These are phyloP conservation scores for Cercospora berteroae DNA, from an alignment of 2,329 filamentous ascomycete genomes.

Conservation along the genomic window DNA sequence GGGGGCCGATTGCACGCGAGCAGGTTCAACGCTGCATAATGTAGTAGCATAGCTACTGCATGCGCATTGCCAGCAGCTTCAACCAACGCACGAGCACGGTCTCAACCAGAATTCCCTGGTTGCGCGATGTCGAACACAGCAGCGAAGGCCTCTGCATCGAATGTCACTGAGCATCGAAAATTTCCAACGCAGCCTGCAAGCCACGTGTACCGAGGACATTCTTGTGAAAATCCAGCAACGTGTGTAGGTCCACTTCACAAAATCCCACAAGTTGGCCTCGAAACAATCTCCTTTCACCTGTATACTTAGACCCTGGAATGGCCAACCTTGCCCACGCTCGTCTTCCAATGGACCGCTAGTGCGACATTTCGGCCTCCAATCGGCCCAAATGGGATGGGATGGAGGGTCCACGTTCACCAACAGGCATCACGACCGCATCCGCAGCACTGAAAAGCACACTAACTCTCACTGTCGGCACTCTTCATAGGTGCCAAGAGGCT, in stretches of 20 bases:
- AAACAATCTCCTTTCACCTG: neutral
- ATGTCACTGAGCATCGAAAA: neutral
- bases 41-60: neutral
- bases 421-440: constrained; percentile 2
- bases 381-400: constrained; percentile 18
- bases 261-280: neutral
- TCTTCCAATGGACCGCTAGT: constrained; percentile 17
- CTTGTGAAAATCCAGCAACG: neutral
- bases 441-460: neutral
- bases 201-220: neutral
- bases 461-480: neutral
- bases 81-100: neutral
- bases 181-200: neutral
- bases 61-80: neutral
- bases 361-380: constrained; percentile 17
- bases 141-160: neutral
- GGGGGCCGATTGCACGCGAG: neutral
- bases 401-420: constrained; percentile 4
- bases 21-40: constrained; percentile 1
- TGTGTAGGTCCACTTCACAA: neutral
- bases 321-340: constrained; percentile 8
- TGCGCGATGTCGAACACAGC: neutral
- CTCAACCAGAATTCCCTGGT: neutral
- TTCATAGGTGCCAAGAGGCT: neutral
- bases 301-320: neutral